phyloP scores from a whole-genome alignment of 108 stramenopile species.

The Cyclotella atomus region DNA sequence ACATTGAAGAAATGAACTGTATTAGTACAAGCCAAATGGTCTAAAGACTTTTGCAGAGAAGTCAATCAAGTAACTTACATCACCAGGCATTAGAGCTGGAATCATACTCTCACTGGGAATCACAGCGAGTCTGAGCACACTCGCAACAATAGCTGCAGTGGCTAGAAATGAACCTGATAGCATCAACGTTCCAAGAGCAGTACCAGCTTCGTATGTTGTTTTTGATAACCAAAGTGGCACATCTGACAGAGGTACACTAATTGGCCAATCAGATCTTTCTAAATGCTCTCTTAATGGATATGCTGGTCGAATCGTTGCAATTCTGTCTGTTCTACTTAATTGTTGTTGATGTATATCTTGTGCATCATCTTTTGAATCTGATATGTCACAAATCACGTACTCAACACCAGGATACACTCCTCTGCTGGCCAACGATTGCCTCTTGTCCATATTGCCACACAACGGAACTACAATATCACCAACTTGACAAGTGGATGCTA shows the following conservation, averaged over 20 bases:
- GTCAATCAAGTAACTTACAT: conserved; percentile 27
- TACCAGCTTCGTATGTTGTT: conserved; percentile 64
- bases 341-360: not conserved
- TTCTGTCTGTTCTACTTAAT: not conserved
- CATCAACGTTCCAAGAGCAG: conserved; percentile 51
- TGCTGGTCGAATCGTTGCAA: conserved; percentile 52
- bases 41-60: not conserved
- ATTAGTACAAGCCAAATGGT: not conserved
- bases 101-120: conserved; percentile 63
- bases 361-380: not conserved
- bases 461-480: conserved; percentile 65
- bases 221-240: conserved; percentile 64
- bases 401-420: conserved; percentile 70
- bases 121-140: conserved; percentile 43
- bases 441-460: conserved; percentile 49
- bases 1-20: not conserved
- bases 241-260: conserved; percentile 44
- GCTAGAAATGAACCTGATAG: conserved; percentile 43
- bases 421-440: conserved; percentile 51
- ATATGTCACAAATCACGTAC: conserved; percentile 46
- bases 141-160: conserved; percentile 49
- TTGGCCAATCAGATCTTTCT: conserved; percentile 68
- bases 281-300: conserved; percentile 59
- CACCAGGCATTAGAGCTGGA: conserved; percentile 59
- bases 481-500: conserved; percentile 36